Base-by-base conservation (phyloP, 345 rosid genomes). In the Kernera saxatilis region DNA sequence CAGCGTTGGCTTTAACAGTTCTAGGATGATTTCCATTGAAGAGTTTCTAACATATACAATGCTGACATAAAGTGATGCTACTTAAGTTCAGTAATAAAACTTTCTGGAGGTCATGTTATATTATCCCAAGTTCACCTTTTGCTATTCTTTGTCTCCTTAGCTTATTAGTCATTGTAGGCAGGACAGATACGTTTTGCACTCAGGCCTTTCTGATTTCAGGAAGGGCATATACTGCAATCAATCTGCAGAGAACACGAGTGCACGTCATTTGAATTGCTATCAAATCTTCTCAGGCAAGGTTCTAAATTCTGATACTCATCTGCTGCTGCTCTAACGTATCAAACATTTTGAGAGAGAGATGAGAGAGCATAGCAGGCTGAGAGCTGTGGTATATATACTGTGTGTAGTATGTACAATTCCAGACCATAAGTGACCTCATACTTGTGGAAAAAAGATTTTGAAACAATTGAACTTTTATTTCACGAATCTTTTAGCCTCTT, bases 121-220 rank as follows among this genome's bases (percentile, higher is more conserved):
- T 29, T 3, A 10, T 71, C 70, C n/a, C 49, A 63, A 30, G n/a
- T 22, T 29, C 10, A 32, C 13, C 36, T 32, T 62, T 62, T 41
- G 39, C 8, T 27, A 22, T 36, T 23, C 6, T 50, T 27, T 48
- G 0, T 4, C 27, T 33, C 5, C 11, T 4, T 52, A 4, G 48
- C 40, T 64, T 13, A 64, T 21, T 56, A 19, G 33, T 60, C 30
- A 25, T 8, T 44, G 49, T 65, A 14, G 35, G 45, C 15, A 32
- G 27, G 8, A 49, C 15, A 50, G n/a, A n/a, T 6, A 49, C 32
- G 44, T 54, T 54, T 22, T 51, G 67, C 36, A 35, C 56, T 43
- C 64, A 61, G 26, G 18, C 44, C 40, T 60, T 58, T 70, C 41
- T 51, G 36, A 21, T 62, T 51, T 62, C 69, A 63, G 64, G 45